phyloP scores from a whole-genome alignment of 2,329 filamentous ascomycete species.

The Ophiocordyceps robertsii region DNA sequence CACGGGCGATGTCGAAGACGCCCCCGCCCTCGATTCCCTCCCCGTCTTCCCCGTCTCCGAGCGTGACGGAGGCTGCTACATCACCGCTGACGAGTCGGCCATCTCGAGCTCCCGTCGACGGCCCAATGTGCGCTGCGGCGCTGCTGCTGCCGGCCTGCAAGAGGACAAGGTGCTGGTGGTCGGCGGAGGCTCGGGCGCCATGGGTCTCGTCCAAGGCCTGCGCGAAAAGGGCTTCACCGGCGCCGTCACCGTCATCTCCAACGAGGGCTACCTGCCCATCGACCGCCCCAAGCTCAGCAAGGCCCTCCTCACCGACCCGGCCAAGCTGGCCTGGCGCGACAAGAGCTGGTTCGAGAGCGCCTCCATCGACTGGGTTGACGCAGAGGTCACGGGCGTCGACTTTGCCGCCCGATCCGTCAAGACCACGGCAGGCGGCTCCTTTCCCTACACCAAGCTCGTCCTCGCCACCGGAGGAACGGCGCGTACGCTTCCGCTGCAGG shows the following conservation, averaged over 20 bases:
- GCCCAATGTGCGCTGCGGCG: conserved; percentile 59
- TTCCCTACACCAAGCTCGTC: conserved; percentile 75
- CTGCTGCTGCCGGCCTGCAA: conserved; percentile 26
- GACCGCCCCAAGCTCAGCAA: conserved; percentile 95
- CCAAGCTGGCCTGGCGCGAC: conserved; percentile 66
- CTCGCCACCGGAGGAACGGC: conserved; percentile 79
- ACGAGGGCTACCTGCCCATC: conserved; percentile 75
- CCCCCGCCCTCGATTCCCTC: conserved; percentile 78
- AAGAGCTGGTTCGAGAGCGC: conserved; percentile 61
- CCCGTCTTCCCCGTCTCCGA: conserved; percentile 69
- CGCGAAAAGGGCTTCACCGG: conserved; percentile 71
- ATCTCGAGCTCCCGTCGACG: conserved; percentile 67
- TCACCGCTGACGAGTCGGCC: conserved; percentile 63
- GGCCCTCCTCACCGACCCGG: conserved; percentile 67
- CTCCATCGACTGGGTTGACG: conserved; percentile 42
- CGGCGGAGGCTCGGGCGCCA: conserved; percentile 72
- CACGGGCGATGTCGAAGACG: conserved; percentile 90
- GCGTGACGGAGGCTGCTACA: conserved; percentile 71
- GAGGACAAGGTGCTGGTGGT: conserved; percentile 68
- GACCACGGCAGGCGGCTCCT: conserved; percentile 60
- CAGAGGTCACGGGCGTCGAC: conserved; percentile 61
- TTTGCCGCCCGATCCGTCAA: conserved; percentile 59
- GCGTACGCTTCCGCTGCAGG: conserved; percentile 61
- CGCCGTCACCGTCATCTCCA: conserved; percentile 67
- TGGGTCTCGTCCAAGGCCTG: conserved; percentile 72